phyloP scores from a whole-genome alignment of 805 yeast species.

The Cyberlindnera xylosilytica region DNA sequence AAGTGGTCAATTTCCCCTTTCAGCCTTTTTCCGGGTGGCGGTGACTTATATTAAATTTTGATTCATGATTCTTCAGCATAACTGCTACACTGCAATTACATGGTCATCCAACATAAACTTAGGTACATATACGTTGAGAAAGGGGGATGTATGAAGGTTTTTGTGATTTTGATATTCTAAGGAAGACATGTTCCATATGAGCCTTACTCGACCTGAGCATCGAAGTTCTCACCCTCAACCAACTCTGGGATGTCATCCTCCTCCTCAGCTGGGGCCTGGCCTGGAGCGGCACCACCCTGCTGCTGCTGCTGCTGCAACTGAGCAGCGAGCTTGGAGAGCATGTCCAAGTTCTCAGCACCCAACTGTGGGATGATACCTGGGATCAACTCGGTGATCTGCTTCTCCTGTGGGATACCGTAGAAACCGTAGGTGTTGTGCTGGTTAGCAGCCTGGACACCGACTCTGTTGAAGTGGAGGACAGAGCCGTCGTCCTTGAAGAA shows the following conservation, averaged over 20 bases:
- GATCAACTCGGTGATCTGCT: slow-evolving; percentile 85
- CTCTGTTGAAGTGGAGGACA: slow-evolving; percentile 93
- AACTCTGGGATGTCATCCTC: slow-evolving; percentile 62
- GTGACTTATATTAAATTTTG: too few relatives aligned
- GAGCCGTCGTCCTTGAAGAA: slow-evolving; percentile 96
- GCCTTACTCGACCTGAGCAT: slow-evolving; percentile 42
- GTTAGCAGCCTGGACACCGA: slow-evolving; percentile 92
- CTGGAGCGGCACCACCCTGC: slow-evolving; percentile 45
- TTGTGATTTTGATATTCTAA: too few relatives aligned
- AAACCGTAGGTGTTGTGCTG: slow-evolving; percentile 89
- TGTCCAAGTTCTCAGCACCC: slow-evolving; percentile 92
- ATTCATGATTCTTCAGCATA: too few relatives aligned
- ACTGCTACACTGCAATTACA: too few relatives aligned
- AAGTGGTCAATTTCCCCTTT: too few relatives aligned
- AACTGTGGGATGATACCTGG: slow-evolving; percentile 94
- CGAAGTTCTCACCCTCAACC: slow-evolving; percentile 76
- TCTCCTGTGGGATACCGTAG: slow-evolving; percentile 93
- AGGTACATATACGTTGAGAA: too few relatives aligned
- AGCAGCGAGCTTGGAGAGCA: slow-evolving; percentile 86
- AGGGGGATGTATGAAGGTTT: background rate
- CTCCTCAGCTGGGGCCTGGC: slow-evolving; percentile 48
- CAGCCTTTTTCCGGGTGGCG: too few relatives aligned
- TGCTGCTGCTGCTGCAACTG: slow-evolving; percentile 67
- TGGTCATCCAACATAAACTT: too few relatives aligned
- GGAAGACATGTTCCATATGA: too few relatives aligned